Evolutionary conservation across 2,329 filamentous ascomycete species (phyloP).

Genomic region (Bipolaris oryzae): DNA sequence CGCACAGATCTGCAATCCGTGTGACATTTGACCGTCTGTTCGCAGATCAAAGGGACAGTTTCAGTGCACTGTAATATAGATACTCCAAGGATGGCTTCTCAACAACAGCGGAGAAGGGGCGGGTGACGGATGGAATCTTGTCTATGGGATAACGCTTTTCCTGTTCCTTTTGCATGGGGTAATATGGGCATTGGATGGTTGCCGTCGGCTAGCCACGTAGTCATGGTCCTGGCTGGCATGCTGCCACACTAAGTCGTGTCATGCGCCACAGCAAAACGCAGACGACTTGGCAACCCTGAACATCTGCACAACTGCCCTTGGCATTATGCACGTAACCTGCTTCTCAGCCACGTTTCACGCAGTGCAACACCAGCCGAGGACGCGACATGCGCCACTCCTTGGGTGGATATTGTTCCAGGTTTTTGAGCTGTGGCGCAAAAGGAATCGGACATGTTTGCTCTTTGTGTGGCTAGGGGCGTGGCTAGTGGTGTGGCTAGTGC

Average conservation of each 20-base stretch:
- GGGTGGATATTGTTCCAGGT: neutral
- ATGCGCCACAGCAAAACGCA: conserved; percentile 18
- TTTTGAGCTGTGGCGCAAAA: neutral
- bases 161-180: neutral
- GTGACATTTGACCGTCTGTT: conserved; percentile 4
- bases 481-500: conserved; percentile 17
- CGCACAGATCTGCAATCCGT: conserved; percentile 4
- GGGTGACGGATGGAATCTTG: neutral
- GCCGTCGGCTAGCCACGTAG: conserved; percentile 4
- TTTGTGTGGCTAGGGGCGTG: conserved; percentile 6
- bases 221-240: neutral
- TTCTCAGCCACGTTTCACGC: conserved; percentile 6
- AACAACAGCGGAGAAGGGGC: neutral
- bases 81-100: neutral
- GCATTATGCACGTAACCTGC: conserved; percentile 6
- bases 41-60: neutral
- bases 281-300: neutral
- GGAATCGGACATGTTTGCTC: neutral
- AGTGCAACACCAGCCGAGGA: neutral
- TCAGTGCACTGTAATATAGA: neutral
- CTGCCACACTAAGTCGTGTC: conserved; percentile 8
- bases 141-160: neutral
- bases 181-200: neutral
- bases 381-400: conserved; percentile 10
- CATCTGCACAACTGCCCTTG: neutral